phyloP scores from a whole-genome alignment of 768 basidiomycete genomes.

The Leccinum sublutescens region DNA sequence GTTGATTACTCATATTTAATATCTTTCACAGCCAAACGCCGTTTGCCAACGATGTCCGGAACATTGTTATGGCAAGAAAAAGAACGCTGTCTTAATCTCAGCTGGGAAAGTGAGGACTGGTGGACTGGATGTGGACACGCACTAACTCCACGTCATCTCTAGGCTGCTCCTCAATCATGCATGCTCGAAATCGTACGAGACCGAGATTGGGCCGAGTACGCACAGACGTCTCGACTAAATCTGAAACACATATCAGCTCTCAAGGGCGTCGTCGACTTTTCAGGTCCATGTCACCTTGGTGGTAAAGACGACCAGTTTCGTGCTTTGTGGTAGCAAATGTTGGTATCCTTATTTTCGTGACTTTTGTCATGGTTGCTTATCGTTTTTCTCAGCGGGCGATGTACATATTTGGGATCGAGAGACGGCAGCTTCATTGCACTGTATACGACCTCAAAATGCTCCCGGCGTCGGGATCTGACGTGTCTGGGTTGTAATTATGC shows the following conservation, averaged over 20 bases:
- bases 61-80: constrained; percentile 46
- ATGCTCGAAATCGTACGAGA: constrained; percentile 65
- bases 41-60: constrained; percentile 54
- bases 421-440: constrained; percentile 68
- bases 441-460: constrained; percentile 53
- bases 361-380: neutral
- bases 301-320: constrained; percentile 73
- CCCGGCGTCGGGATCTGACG: constrained; percentile 66
- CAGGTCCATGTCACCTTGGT: constrained; percentile 81
- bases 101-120: constrained; percentile 25
- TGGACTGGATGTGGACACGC: constrained; percentile 9
- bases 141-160: constrained; percentile 12
- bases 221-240: constrained; percentile 30
- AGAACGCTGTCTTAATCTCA: constrained; percentile 44
- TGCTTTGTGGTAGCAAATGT: constrained; percentile 79
- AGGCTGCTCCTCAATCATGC: constrained; percentile 82
- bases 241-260: constrained; percentile 74
- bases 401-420: constrained; percentile 87
- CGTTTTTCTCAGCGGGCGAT: constrained; percentile 59
- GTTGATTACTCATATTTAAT: constrained; percentile 12
- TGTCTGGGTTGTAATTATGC: constrained; percentile 80
- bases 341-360: constrained; percentile 2
- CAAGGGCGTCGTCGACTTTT: constrained; percentile 65
- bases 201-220: constrained; percentile 36
- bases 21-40: constrained; percentile 45